A percentile compares a stretch with the other conserved stretches of the same genome.
phyloP scores from a whole-genome alignment of 345 rosid species.

The Gossypium arboreum region DNA sequence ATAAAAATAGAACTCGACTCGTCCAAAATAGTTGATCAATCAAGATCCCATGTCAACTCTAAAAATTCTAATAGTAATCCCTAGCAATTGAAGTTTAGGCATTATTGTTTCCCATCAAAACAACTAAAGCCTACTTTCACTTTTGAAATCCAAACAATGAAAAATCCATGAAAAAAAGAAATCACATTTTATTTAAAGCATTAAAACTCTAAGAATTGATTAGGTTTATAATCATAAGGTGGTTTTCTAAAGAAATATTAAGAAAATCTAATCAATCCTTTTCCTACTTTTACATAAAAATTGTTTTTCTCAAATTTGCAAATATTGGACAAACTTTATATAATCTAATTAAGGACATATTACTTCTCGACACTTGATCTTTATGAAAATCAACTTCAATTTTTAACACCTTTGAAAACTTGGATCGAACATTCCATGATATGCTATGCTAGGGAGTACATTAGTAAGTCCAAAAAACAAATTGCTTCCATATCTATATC shows the following conservation, averaged over 20 bases:
- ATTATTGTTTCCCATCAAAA: neutral
- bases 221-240: neutral
- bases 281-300: neutral
- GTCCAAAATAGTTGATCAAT: neutral
- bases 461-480: neutral
- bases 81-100: neutral
- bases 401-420: neutral
- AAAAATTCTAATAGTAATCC: neutral
- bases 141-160: neutral
- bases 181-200: neutral
- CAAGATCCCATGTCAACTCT: neutral
- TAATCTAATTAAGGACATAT: neutral
- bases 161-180: neutral
- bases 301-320: neutral
- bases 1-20: neutral
- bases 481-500: neutral
- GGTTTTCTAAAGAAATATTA: neutral
- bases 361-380: neutral
- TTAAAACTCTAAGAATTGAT: neutral
- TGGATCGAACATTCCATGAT: neutral
- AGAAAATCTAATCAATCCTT: neutral
- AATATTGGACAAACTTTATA: neutral
- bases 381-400: neutral
- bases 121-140: neutral
- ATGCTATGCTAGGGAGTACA: neutral